These are phyloP conservation scores for Rhizoctonia solani DNA, from an alignment of 1,284 basidiomycete genomes.

Conservation along the genomic window DNA sequence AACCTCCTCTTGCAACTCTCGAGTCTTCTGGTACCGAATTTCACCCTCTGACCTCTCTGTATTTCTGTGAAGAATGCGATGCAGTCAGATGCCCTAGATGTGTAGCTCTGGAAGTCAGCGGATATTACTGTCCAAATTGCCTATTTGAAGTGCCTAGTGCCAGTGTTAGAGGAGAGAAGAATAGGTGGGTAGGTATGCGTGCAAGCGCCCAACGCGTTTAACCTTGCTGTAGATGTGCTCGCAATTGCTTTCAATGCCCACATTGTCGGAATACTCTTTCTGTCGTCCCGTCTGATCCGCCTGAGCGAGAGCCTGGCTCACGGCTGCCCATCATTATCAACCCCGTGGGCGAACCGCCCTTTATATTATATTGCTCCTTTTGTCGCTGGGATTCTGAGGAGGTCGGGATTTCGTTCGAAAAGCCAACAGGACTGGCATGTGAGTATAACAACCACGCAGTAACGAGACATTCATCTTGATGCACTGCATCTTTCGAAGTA, in stretches of 20 bases:
- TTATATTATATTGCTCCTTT: constrained; percentile 87
- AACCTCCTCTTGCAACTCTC: constrained; percentile 8
- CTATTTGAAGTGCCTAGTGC: constrained; percentile 98
- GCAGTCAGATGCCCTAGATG: constrained; percentile 91
- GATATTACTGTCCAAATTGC: constrained; percentile 98
- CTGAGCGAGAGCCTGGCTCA: constrained; percentile 58
- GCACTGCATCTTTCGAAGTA: constrained; percentile 52
- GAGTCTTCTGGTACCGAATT: constrained; percentile 72
- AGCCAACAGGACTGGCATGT: constrained; percentile 93
- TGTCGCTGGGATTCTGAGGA: constrained; percentile 95
- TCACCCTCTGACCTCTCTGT: constrained; percentile 82
- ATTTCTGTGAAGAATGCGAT: constrained; percentile 99
- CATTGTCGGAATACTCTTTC: constrained; percentile 87
- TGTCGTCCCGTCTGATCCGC: constrained; percentile 84
- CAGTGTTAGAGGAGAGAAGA: constrained; percentile 94
- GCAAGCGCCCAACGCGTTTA: background rate
- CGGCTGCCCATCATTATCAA: constrained; percentile 55
- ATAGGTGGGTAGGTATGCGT: constrained; percentile 60
- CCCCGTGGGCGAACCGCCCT: constrained; percentile 79
- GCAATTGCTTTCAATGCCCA: constrained; percentile 97
- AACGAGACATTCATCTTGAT: constrained; percentile 14
- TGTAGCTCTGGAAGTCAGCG: constrained; percentile 89
- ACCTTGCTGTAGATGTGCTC: constrained; percentile 76
- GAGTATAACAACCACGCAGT: constrained; percentile 41
- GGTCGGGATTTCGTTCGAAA: constrained; percentile 91